Percentiles rank a stretch among this genome's conserved stretches.
phyloP scores from a whole-genome alignment of 2,329 filamentous ascomycete species.

The Neonectria punicea region DNA sequence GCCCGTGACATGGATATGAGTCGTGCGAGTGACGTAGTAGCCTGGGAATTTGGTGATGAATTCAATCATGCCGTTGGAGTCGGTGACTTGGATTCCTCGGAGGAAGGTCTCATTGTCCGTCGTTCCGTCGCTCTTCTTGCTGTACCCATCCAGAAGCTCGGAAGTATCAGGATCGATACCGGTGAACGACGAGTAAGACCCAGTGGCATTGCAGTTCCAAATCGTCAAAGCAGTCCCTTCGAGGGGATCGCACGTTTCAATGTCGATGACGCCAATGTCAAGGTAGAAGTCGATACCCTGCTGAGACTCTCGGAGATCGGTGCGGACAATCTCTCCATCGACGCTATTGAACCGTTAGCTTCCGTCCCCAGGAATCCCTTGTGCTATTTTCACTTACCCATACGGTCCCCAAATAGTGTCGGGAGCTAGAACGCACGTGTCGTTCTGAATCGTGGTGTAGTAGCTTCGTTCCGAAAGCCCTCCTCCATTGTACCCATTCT shows the following conservation, averaged over 20 bases:
- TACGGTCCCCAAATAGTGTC: constrained; percentile 19
- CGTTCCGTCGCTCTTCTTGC: constrained; percentile 13
- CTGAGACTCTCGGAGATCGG: constrained; percentile 19
- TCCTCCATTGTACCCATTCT: not conserved
- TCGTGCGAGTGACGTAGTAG: constrained; percentile 25
- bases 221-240: constrained; percentile 16
- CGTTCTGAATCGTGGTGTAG: constrained; percentile 20
- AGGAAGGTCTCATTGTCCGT: constrained; percentile 20
- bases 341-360: constrained; percentile 1
- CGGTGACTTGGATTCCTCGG: constrained; percentile 24
- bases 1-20: constrained; percentile 23
- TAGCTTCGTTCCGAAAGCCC: not conserved
- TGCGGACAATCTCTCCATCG: constrained; percentile 20
- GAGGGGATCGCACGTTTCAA: constrained; percentile 22
- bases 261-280: constrained; percentile 22
- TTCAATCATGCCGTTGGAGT: constrained; percentile 20
- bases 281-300: constrained; percentile 27
- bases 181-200: constrained; percentile 22
- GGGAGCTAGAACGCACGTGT: constrained; percentile 20
- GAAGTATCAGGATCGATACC: constrained; percentile 22
- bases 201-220: constrained; percentile 26
- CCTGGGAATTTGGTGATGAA: constrained; percentile 25
- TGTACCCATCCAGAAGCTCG: constrained; percentile 10
- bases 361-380: not conserved
- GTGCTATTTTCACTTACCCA: not conserved